phyloP scores from a whole-genome alignment of 1,284 basidiomycete genomes.

The Meripilus lineatus region DNA sequence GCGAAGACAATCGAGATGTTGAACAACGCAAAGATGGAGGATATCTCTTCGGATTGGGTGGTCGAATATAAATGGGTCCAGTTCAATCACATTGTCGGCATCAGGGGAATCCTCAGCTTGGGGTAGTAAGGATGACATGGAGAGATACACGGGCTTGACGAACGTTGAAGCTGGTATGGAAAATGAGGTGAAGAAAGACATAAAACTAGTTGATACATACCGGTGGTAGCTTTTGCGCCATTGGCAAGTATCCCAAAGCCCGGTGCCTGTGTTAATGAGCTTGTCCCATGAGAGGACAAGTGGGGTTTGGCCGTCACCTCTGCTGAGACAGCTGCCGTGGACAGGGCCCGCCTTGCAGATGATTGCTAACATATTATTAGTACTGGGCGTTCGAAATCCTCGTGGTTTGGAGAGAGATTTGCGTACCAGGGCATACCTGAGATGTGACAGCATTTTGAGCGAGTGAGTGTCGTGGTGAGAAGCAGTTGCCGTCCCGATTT shows the following conservation, averaged over 20 bases:
- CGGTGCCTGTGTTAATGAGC: not conserved
- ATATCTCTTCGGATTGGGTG: slow-evolving; percentile 88
- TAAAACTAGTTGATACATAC: too few species aligned
- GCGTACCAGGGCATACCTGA: slow-evolving; percentile 22
- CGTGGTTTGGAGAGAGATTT: too few species aligned
- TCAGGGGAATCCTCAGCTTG: slow-evolving; percentile 33
- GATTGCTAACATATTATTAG: too few species aligned
- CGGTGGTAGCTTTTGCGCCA: not conserved
- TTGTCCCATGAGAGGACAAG: not conserved
- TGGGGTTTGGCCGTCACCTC: too few species aligned
- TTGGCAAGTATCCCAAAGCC: not conserved
- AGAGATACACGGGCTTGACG: slow-evolving; percentile 49
- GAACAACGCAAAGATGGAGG: slow-evolving; percentile 88
- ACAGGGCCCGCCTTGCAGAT: too few species aligned
- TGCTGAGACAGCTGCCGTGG: too few species aligned
- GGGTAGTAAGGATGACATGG: slow-evolving; percentile 53
- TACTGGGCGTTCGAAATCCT: too few species aligned
- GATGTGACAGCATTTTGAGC: slow-evolving; percentile 23
- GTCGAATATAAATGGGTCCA: slow-evolving; percentile 82
- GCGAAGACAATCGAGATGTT: slow-evolving; percentile 84
- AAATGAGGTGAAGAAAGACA: slow-evolving; percentile 2
- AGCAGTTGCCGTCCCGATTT: slow-evolving; percentile 1
- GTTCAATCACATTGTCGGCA: slow-evolving; percentile 56
- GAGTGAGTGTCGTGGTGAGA: slow-evolving; percentile 9
- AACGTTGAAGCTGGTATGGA: slow-evolving; percentile 38